Evolutionary conservation across 805 yeast species (phyloP).

Genomic region (Lachancea fermentati): DNA sequence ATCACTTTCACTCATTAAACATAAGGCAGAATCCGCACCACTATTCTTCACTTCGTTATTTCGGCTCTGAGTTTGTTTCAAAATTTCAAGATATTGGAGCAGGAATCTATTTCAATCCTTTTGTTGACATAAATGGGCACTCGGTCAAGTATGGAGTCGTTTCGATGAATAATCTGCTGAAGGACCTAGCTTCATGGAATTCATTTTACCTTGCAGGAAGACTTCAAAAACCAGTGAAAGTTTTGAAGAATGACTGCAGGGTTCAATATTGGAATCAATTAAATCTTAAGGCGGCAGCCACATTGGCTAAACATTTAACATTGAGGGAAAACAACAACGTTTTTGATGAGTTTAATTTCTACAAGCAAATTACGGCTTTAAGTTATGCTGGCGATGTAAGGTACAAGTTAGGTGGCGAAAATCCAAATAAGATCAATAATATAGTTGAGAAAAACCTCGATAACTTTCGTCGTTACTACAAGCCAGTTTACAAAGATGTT

Average conservation of each 20-base stretch:
- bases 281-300: conserved; percentile 72
- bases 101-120: conserved; percentile 93
- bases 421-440: conserved; percentile 80
- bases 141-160: conserved; percentile 84
- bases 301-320: conserved; percentile 41
- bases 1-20: conserved; percentile 73
- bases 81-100: conserved; percentile 68
- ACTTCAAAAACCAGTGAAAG: conserved; percentile 86
- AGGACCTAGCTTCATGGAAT: conserved; percentile 79
- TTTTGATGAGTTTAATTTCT: conserved; percentile 61
- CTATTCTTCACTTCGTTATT: conserved; percentile 60
- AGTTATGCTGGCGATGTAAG: conserved; percentile 91
- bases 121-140: conserved; percentile 54
- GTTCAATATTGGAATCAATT: conserved; percentile 64
- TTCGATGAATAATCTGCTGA: conserved; percentile 50
- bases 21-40: conserved; percentile 63
- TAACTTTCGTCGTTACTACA: conserved; percentile 65
- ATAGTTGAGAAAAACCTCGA: conserved; percentile 74
- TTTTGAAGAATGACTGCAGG: conserved; percentile 58
- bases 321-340: conserved; percentile 31
- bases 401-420: conserved; percentile 81
- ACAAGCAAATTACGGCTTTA: conserved; percentile 67
- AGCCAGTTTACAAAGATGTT: conserved; percentile 46
- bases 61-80: conserved; percentile 57
- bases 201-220: conserved; percentile 87